These are phyloP conservation scores for Heliosperma pusillum DNA, from an alignment of 148 eudicot species.

Conservation along the genomic window DNA sequence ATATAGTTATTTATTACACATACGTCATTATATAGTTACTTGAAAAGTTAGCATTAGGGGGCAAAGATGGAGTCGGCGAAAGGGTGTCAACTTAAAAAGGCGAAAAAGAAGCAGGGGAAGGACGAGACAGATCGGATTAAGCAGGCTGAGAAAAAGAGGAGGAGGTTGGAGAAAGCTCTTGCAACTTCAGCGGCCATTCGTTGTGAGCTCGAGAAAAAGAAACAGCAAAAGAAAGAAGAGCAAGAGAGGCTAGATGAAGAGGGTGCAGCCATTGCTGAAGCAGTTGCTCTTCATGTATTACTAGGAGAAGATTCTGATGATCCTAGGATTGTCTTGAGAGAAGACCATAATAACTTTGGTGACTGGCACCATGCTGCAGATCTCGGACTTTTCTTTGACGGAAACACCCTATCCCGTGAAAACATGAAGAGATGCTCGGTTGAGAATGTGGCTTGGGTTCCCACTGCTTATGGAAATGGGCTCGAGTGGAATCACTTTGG, in stretches of 20 bases:
- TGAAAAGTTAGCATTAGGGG: constrained; percentile 19
- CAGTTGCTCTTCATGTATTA: constrained; percentile 90
- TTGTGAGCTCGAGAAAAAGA: constrained; percentile 87
- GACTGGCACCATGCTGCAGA: constrained; percentile 42
- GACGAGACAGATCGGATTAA: constrained; percentile 86
- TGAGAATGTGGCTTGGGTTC: constrained; percentile 43
- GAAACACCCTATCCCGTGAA: constrained; percentile 35
- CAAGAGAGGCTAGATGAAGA: constrained; percentile 87
- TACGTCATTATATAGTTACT: constrained; percentile 36
- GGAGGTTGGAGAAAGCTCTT: constrained; percentile 92
- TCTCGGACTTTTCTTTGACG: constrained; percentile 38
- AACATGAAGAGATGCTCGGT: constrained; percentile 35
- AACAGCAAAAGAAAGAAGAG: constrained; percentile 78
- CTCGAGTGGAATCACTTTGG: constrained; percentile 40
- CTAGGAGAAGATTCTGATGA: constrained; percentile 78
- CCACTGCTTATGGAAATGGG: constrained; percentile 39
- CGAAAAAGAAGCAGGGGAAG: constrained; percentile 86
- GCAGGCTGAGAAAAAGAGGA: constrained; percentile 92
- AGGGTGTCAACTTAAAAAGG: constrained; percentile 55
- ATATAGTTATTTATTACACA: constrained; percentile 30
- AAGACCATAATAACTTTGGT: constrained; percentile 43
- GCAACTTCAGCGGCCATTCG: constrained; percentile 93
- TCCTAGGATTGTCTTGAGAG: constrained; percentile 39
- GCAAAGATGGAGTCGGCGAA: constrained; percentile 67
- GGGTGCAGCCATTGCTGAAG: constrained; percentile 97